Evolutionary conservation across 441 rosid genomes (phyloP).

Genomic region (Hura crepitans): DNA sequence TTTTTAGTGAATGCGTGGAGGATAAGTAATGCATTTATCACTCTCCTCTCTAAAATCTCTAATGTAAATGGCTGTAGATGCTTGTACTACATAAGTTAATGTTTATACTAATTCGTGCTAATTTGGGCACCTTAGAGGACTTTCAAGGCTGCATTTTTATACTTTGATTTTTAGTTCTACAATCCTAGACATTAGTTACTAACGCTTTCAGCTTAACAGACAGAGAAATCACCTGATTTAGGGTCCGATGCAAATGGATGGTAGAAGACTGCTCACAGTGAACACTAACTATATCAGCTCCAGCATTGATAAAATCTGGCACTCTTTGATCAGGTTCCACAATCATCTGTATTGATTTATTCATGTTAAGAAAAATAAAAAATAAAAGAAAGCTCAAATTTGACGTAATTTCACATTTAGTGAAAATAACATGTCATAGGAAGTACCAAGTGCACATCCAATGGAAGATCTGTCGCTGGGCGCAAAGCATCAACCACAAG

Average conservation of each 20-base stretch:
- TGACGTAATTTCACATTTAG: background rate
- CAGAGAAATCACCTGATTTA: conserved; percentile 48
- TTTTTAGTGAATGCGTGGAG: background rate
- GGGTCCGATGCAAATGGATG: conserved; percentile 82
- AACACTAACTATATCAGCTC: conserved; percentile 92
- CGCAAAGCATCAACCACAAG: conserved; percentile 94
- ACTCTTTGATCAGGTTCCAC: conserved; percentile 90
- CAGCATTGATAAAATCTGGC: conserved; percentile 90
- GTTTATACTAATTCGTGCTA: background rate
- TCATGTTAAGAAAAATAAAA: too few species aligned
- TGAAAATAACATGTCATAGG: conserved; percentile 16
- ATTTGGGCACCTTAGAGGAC: background rate
- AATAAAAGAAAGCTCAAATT: conserved; percentile 13
- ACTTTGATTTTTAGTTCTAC: background rate
- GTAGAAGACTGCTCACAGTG: conserved; percentile 91
- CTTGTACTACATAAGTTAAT: background rate
- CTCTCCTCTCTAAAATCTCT: background rate
- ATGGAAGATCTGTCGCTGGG: conserved; percentile 90
- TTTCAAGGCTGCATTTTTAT: background rate
- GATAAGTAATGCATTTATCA: background rate
- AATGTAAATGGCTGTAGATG: background rate
- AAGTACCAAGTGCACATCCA: conserved; percentile 93
- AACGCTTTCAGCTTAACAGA: background rate
- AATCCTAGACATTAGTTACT: background rate
- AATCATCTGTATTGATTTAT: conserved; percentile 63